phyloP scores from a whole-genome alignment of 768 basidiomycete species.

The Rhizopogon sp. region DNA sequence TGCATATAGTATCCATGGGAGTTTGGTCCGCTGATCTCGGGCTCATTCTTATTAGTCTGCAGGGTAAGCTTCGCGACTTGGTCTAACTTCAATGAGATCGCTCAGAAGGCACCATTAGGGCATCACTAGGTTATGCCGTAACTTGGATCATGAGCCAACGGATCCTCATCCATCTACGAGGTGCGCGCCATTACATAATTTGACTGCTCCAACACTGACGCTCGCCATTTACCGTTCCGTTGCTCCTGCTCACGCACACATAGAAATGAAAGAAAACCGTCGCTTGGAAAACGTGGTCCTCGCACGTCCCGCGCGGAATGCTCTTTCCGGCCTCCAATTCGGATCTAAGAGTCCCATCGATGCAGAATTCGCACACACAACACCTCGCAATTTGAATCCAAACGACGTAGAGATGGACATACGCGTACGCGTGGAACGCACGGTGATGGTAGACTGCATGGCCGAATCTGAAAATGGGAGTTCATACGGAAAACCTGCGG shows the following conservation, averaged over 20 bases:
- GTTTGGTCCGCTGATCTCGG: conserved; percentile 2
- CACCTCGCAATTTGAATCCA: neutral
- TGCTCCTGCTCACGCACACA: neutral
- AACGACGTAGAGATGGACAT: conserved; percentile 24
- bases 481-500: conserved; percentile 12
- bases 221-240: neutral
- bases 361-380: conserved; percentile 14
- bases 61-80: conserved; percentile 31
- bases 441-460: conserved; percentile 21
- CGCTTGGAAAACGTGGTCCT: conserved; percentile 26
- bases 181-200: conserved; percentile 12
- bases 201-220: neutral
- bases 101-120: conserved; percentile 12
- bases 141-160: conserved; percentile 34
- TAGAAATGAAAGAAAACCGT: conserved; percentile 16
- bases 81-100: neutral
- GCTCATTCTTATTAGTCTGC: conserved; percentile 34
- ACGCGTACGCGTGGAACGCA: conserved; percentile 25
- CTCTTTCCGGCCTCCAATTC: conserved; percentile 16
- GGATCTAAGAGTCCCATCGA: conserved; percentile 21
- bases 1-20: conserved; percentile 2
- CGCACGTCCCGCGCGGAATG: conserved; percentile 13
- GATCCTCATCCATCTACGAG: conserved; percentile 28
- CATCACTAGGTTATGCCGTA: conserved; percentile 27
- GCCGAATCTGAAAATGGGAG: neutral